Conservation (phyloP, 371 early-diverging fungal genomes). For the Gilbertella persicaria region DNA sequence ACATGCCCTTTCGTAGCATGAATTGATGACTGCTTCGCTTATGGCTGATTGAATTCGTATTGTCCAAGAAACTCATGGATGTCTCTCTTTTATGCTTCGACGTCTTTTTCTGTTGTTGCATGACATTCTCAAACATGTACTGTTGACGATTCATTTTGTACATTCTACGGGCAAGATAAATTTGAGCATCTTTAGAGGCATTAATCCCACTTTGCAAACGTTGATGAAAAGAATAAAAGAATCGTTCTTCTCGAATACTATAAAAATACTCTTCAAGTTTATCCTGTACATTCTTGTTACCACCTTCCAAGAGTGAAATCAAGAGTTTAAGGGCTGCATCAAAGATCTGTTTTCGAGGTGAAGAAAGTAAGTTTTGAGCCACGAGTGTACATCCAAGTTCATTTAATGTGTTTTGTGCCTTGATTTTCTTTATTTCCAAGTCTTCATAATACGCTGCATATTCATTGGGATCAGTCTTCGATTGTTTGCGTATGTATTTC, state of each 20-base stretch:
- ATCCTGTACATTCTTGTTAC: slow-evolving; percentile 49
- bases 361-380: slow-evolving; percentile 53
- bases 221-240: slow-evolving; percentile 59
- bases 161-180: slow-evolving; percentile 26
- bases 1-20: background rate
- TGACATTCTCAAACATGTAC: slow-evolving; percentile 16
- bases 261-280: slow-evolving; percentile 21
- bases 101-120: background rate
- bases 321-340: slow-evolving; percentile 44
- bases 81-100: background rate
- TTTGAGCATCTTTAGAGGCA: slow-evolving; percentile 45
- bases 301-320: slow-evolving; percentile 58
- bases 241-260: slow-evolving; percentile 50
- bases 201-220: slow-evolving; percentile 42
- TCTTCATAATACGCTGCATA: slow-evolving; percentile 28
- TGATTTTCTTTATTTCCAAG: slow-evolving; percentile 34
- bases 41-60: background rate
- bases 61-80: background rate
- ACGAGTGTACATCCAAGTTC: slow-evolving; percentile 56
- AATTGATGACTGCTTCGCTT: slow-evolving; percentile 3
- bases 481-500: slow-evolving; percentile 27
- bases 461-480: slow-evolving; percentile 4
- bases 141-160: slow-evolving; percentile 42
- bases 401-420: slow-evolving; percentile 49
- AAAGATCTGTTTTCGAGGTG: slow-evolving; percentile 38